Conservation (phyloP, 2,329 filamentous ascomycete species). For the Cordyceps sp. region DNA sequence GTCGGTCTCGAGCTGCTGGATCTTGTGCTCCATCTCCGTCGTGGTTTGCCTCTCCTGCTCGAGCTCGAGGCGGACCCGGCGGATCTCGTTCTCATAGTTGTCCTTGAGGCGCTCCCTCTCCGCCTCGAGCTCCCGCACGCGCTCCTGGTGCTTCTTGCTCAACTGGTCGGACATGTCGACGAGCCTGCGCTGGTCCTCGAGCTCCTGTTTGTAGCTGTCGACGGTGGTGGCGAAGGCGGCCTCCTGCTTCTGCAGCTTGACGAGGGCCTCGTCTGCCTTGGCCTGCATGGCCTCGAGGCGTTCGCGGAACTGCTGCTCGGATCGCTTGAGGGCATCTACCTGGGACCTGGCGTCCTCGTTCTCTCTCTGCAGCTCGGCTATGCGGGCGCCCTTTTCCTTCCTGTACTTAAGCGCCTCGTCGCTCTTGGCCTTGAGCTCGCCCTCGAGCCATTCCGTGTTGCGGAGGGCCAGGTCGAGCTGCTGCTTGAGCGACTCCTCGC, state of each 20-base stretch:
- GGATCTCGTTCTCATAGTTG: slow-evolving; percentile 44
- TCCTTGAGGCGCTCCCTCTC: slow-evolving; percentile 45
- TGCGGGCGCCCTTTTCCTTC: slow-evolving; percentile 84
- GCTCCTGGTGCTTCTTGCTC: slow-evolving; percentile 52
- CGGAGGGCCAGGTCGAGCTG: slow-evolving; percentile 77
- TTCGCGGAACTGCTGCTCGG: slow-evolving; percentile 63
- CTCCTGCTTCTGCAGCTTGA: slow-evolving; percentile 70
- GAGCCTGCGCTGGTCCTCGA: slow-evolving; percentile 65
- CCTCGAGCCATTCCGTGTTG: slow-evolving; percentile 87
- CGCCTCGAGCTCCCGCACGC: slow-evolving; percentile 52
- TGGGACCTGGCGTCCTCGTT: slow-evolving; percentile 71
- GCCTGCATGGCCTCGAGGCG: slow-evolving; percentile 70
- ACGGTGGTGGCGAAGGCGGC: slow-evolving; percentile 70
- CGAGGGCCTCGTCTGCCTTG: slow-evolving; percentile 72
- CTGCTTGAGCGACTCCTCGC: slow-evolving; percentile 77
- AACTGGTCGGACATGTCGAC: slow-evolving; percentile 70
- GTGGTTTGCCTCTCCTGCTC: slow-evolving; percentile 34
- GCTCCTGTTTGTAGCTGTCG: slow-evolving; percentile 72
- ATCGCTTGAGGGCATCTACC: slow-evolving; percentile 61
- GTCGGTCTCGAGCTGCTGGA: slow-evolving; percentile 33
- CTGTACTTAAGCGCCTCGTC: slow-evolving; percentile 77
- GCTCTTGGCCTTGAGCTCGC: slow-evolving; percentile 78
- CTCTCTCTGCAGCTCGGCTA: slow-evolving; percentile 73
- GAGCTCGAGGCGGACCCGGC: slow-evolving; percentile 37
- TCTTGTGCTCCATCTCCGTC: slow-evolving; percentile 27